Evolutionary conservation across 139 green algal genomes (phyloP).

Genomic region (Mesostigma viride): DNA sequence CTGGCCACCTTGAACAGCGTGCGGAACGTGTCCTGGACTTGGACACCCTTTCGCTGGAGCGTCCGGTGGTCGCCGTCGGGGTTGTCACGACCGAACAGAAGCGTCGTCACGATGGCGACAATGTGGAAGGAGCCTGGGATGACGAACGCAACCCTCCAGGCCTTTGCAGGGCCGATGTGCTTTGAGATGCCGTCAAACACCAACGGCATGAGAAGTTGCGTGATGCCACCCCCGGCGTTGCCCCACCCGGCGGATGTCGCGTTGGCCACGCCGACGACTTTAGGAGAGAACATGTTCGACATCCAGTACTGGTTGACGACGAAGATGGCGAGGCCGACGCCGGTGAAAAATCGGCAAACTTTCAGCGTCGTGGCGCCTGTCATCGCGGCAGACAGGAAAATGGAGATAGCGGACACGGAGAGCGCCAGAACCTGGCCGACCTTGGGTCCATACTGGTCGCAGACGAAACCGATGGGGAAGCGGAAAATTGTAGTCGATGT

Average conservation of each 20-base stretch:
- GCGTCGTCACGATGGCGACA: slow-evolving; percentile 34
- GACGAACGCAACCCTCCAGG: slow-evolving; percentile 83
- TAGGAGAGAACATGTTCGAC: slow-evolving; percentile 72
- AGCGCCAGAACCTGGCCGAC: slow-evolving; percentile 42
- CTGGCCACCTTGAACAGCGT: slow-evolving; percentile 11
- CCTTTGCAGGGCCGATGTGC: slow-evolving; percentile 31
- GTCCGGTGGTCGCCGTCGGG: slow-evolving; percentile 75
- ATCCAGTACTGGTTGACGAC: slow-evolving; percentile 78
- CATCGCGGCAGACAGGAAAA: slow-evolving; percentile 48
- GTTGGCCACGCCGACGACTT: slow-evolving; percentile 80
- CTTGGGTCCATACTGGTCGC: slow-evolving; percentile 65
- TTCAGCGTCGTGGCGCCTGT: slow-evolving; percentile 55
- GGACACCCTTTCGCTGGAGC: slow-evolving; percentile 61
- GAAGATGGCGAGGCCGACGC: slow-evolving; percentile 68
- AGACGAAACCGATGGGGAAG: slow-evolving; percentile 48
- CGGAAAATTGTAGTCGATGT: slow-evolving; percentile 48
- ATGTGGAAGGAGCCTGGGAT: slow-evolving; percentile 60
- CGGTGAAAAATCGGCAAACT: slow-evolving; percentile 61
- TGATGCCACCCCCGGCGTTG: slow-evolving; percentile 53
- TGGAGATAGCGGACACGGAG: slow-evolving; percentile 41
- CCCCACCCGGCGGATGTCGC: slow-evolving; percentile 66
- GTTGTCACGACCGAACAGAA: slow-evolving; percentile 57
- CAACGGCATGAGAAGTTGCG: slow-evolving; percentile 82
- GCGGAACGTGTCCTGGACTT: slow-evolving; percentile 43
- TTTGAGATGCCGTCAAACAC: slow-evolving; percentile 44